Percentiles rank a stretch among this genome's conserved stretches.
phyloP scores from a whole-genome alignment of 2,329 filamentous ascomycete species.

The Sporothrix sp. region DNA sequence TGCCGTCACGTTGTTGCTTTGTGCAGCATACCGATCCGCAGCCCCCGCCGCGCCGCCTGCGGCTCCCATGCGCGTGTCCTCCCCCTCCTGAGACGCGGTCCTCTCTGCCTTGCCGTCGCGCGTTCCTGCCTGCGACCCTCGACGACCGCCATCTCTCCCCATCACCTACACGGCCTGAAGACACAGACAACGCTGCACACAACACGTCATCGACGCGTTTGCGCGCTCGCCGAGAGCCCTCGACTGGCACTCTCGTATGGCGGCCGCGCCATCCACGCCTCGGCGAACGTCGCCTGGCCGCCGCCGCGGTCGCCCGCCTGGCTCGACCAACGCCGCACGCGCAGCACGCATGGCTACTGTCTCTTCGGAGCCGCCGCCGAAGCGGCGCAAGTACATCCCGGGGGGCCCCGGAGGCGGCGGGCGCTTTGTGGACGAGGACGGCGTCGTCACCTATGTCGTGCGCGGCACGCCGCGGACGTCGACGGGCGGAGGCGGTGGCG shows the following conservation, averaged over 20 bases:
- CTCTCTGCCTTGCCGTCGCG: no score
- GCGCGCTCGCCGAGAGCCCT: not conserved
- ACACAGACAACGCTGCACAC: not conserved
- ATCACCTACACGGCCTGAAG: not conserved
- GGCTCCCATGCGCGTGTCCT: not conserved
- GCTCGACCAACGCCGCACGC: conserved; percentile 24
- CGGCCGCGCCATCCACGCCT: conserved; percentile 29
- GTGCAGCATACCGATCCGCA: not conserved
- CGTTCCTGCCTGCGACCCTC: no score
- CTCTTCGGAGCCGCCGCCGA: conserved; percentile 53
- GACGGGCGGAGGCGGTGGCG: conserved; percentile 24
- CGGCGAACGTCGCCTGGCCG: conserved; percentile 34
- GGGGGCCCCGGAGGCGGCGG: conserved; percentile 81
- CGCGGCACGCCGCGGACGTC: conserved; percentile 8
- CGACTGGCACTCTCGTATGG: conserved; percentile 20
- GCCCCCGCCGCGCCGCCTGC: not conserved
- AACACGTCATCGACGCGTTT: not conserved
- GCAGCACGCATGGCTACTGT: conserved; percentile 28
- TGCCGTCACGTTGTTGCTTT: not conserved
- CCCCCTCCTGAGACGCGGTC: conserved; percentile 7
- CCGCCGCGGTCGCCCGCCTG: conserved; percentile 37
- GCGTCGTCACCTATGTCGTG: conserved; percentile 26
- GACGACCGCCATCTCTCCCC: not conserved
- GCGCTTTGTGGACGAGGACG: conserved; percentile 67
- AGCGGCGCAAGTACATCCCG: conserved; percentile 70